phyloP scores from a whole-genome alignment of 495 filamentous ascomycete genomes.

The Lepraria neglecta region DNA sequence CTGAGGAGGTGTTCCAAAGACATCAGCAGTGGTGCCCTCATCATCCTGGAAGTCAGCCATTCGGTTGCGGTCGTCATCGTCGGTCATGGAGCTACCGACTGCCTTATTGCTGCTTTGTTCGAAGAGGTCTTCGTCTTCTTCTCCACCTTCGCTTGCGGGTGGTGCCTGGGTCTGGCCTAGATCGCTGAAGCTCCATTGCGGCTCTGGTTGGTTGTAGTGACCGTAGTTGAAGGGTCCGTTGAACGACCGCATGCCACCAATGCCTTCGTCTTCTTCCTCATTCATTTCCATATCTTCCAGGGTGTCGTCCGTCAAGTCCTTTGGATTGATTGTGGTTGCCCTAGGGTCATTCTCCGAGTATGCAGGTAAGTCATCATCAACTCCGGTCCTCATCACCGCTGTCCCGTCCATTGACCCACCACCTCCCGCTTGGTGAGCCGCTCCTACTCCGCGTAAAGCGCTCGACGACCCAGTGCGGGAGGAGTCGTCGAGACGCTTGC shows the following conservation, averaged over 20 bases:
- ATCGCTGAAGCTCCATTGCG: not conserved
- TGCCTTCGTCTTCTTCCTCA: conserved; percentile 7
- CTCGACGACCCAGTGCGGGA: conserved; percentile 81
- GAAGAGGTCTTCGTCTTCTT: not conserved
- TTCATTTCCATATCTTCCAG: not conserved
- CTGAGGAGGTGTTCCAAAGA: not conserved
- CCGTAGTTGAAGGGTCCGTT: not conserved
- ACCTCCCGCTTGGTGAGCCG: conserved; percentile 60
- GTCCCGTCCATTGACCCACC: conserved; percentile 42
- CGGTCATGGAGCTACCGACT: conserved; percentile 3
- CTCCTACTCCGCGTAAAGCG: conserved; percentile 69
- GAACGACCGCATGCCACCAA: not conserved
- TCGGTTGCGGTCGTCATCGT: conserved; percentile 2
- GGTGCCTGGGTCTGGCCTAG: conserved; percentile 2
- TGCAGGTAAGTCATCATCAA: conserved; percentile 11
- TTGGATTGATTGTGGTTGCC: conserved; percentile 1
- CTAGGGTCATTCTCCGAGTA: conserved; percentile 5
- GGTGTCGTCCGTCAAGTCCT: conserved; percentile 1
- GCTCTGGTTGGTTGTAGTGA: not conserved
- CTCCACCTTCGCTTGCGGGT: conserved; percentile 7
- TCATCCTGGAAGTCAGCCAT: conserved; percentile 9
- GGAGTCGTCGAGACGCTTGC: conserved; percentile 75
- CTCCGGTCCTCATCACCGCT: conserved; percentile 17
- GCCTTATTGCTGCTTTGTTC: conserved; percentile 1
- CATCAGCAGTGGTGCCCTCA: conserved; percentile 7